Percentiles rank a stretch among this genome's conserved stretches.
Conservation (phyloP, 1,284 basidiomycete species). For the Rhizopogon parksii region DNA sequence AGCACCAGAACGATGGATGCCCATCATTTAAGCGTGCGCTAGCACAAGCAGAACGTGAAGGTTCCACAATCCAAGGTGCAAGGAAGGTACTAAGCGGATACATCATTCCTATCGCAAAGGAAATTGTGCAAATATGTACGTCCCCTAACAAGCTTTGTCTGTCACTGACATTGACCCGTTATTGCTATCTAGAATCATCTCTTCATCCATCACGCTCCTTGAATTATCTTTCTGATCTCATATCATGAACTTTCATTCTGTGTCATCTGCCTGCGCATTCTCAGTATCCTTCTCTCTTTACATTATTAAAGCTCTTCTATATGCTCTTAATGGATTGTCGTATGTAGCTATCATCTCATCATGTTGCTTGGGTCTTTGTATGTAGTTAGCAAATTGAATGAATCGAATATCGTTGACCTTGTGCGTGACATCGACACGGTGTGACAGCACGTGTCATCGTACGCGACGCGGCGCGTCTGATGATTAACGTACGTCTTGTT, state of each 20-base stretch:
- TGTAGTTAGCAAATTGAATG: background rate
- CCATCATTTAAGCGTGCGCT: too few relatives aligned
- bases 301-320: background rate
- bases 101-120: background rate
- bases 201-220: background rate
- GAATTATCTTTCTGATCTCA: background rate
- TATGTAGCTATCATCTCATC: background rate
- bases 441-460: conserved; percentile 2
- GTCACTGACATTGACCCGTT: background rate
- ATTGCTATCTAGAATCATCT: background rate
- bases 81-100: background rate
- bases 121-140: background rate
- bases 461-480: conserved; percentile 3
- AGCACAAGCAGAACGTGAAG: too few relatives aligned
- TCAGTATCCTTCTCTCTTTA: background rate
- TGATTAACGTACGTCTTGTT: background rate
- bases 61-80: too few relatives aligned
- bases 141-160: background rate
- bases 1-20: too few relatives aligned
- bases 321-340: background rate
- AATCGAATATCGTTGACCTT: background rate
- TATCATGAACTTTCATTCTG: background rate
- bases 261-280: background rate
- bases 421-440: conserved; percentile 3
- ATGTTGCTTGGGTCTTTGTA: background rate